Evolutionary conservation across 108 stramenopile genomes (phyloP).

Genomic region (Pseudonitzschia pungens): DNA sequence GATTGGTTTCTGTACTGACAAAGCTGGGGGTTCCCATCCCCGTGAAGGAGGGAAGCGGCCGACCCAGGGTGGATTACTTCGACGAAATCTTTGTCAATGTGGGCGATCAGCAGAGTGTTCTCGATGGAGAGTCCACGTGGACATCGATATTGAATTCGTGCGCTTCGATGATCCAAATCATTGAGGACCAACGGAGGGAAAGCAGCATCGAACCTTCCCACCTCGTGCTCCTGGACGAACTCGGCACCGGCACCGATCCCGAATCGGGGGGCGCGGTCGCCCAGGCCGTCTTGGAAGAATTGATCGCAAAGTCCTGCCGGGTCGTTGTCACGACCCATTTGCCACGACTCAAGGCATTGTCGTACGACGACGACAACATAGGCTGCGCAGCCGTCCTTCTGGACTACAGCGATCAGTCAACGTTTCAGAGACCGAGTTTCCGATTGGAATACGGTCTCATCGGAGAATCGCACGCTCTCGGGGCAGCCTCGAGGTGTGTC

Average conservation of each 20-base stretch:
- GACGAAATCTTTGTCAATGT: constrained; percentile 55
- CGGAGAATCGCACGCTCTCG: constrained; percentile 76
- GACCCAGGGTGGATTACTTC: constrained; percentile 62
- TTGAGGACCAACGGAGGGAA: constrained; percentile 9
- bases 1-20: constrained; percentile 46
- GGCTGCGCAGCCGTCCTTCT: constrained; percentile 67
- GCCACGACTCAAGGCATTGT: constrained; percentile 70
- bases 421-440: constrained; percentile 47
- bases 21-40: constrained; percentile 62
- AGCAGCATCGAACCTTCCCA: neutral
- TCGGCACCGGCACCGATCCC: constrained; percentile 81
- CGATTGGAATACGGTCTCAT: constrained; percentile 68
- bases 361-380: constrained; percentile 49
- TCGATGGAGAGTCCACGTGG: constrained; percentile 70
- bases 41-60: neutral
- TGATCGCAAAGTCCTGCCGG: constrained; percentile 41
- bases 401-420: constrained; percentile 12
- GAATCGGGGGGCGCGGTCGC: constrained; percentile 70
- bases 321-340: constrained; percentile 83
- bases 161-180: constrained; percentile 48
- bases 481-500: constrained; percentile 56
- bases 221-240: constrained; percentile 72
- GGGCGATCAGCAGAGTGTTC: constrained; percentile 73
- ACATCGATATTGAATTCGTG: constrained; percentile 61
- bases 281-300: constrained; percentile 71